Conservation (phyloP, 2,329 filamentous ascomycete genomes). For the Aspergillus sp. region DNA sequence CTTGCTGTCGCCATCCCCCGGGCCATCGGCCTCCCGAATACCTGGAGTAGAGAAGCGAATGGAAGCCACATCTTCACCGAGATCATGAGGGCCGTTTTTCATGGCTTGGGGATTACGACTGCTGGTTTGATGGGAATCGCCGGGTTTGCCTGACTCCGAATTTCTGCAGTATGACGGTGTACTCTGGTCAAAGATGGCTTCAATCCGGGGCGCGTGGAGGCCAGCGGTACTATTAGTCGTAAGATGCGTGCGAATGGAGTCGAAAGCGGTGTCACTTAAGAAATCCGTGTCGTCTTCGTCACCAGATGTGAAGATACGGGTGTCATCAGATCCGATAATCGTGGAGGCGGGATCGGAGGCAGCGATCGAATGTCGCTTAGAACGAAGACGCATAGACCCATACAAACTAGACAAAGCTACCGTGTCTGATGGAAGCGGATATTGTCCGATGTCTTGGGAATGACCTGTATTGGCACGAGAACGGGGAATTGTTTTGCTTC, state of each 20-base stretch:
- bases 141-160: conserved; percentile 45
- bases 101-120: conserved; percentile 37
- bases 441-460: conserved; percentile 15
- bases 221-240: conserved; percentile 55
- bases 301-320: conserved; percentile 55
- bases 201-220: conserved; percentile 57
- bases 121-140: conserved; percentile 50
- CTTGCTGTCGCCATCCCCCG: conserved; percentile 16
- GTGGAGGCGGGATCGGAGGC: conserved; percentile 61
- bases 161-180: conserved; percentile 38
- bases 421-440: conserved; percentile 28
- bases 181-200: conserved; percentile 63
- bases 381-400: conserved; percentile 36
- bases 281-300: conserved; percentile 63
- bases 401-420: conserved; percentile 30
- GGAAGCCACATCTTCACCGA: conserved; percentile 22
- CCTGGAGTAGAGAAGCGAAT: conserved; percentile 12
- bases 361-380: conserved; percentile 55
- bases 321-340: conserved; percentile 61
- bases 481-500: conserved; percentile 20
- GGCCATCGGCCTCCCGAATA: conserved; percentile 8
- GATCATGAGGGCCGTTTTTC: conserved; percentile 16
- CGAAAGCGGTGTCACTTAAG: conserved; percentile 62
- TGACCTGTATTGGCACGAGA: conserved; percentile 24
- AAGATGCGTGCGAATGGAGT: conserved; percentile 61